Conservation (phyloP, 225 moss, liverwort and hornwort genomes). For the Polytrichum formosum region DNA sequence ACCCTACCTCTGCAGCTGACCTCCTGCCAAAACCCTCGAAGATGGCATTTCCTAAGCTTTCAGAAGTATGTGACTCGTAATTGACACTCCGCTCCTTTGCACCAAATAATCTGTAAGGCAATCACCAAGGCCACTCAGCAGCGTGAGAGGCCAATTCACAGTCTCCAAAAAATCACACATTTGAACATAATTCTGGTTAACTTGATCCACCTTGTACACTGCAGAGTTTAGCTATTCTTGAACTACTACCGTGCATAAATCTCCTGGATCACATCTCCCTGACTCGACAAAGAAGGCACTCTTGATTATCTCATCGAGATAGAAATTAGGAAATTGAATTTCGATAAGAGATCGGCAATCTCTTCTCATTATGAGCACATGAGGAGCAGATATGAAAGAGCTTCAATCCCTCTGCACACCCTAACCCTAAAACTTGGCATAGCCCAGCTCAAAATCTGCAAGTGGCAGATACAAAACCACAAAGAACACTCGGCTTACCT, state of each 20-base stretch:
- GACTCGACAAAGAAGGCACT: no score
- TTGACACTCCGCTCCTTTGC: slow-evolving; percentile 30
- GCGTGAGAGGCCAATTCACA: background rate
- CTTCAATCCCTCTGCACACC: background rate
- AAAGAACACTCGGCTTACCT: background rate
- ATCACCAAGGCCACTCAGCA: background rate
- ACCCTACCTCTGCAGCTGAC: slow-evolving; percentile 22
- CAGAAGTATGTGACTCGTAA: slow-evolving; percentile 39
- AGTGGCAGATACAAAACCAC: background rate
- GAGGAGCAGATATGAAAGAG: no score
- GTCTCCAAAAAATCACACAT: background rate
- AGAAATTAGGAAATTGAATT: background rate
- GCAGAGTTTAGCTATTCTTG: background rate
- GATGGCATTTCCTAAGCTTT: slow-evolving; percentile 23
- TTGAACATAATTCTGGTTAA: no score
- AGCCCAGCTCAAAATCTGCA: background rate
- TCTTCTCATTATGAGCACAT: no score
- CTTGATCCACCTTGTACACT: background rate
- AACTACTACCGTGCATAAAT: background rate
- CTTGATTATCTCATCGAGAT: background rate
- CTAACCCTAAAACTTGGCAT: background rate
- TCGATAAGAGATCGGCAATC: background rate
- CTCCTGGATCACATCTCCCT: background rate
- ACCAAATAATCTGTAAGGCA: slow-evolving; percentile 40
- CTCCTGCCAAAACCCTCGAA: slow-evolving; percentile 20